Evolutionary conservation across 2,329 filamentous ascomycete species (phyloP).

Genomic region (Diaporthe citrichinensis): DNA sequence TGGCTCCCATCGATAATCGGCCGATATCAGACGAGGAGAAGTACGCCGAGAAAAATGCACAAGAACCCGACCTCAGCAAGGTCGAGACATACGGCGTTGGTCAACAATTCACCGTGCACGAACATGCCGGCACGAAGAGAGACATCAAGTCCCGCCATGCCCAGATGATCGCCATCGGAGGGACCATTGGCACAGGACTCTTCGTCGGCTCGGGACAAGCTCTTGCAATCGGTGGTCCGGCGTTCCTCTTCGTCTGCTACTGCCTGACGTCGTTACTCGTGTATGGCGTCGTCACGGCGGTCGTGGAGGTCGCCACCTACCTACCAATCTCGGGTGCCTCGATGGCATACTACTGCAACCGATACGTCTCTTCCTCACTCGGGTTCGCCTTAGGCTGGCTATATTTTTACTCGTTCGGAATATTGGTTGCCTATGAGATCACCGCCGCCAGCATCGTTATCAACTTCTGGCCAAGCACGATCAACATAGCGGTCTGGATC

Average conservation of each 20-base stretch:
- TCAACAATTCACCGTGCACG: not conserved
- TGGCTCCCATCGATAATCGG: not conserved
- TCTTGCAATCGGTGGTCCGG: conserved; percentile 58
- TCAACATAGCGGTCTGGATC: conserved; percentile 44
- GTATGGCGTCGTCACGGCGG: conserved; percentile 61
- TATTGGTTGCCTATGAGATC: conserved; percentile 51
- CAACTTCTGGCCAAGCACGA: conserved; percentile 43
- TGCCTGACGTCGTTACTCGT: conserved; percentile 61
- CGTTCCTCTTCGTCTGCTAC: conserved; percentile 58
- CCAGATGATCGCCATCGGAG: conserved; percentile 63
- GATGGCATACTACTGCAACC: conserved; percentile 63
- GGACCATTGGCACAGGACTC: conserved; percentile 59
- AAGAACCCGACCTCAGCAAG: not conserved
- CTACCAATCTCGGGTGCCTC: conserved; percentile 63
- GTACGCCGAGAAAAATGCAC: not conserved
- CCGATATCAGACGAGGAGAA: not conserved
- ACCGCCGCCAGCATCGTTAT: conserved; percentile 43
- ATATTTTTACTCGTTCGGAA: conserved; percentile 55
- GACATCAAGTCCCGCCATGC: conserved; percentile 59
- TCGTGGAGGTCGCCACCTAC: conserved; percentile 64
- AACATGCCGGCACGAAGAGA: conserved; percentile 9
- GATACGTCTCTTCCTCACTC: conserved; percentile 59
- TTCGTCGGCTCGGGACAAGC: conserved; percentile 62
- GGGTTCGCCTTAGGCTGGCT: conserved; percentile 62
- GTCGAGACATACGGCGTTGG: conserved; percentile 5